A percentile compares a stretch with the other conserved stretches of the same genome.
phyloP scores from a whole-genome alignment of 2,329 filamentous ascomycete species.

The Cladophialophora chaetospira region DNA sequence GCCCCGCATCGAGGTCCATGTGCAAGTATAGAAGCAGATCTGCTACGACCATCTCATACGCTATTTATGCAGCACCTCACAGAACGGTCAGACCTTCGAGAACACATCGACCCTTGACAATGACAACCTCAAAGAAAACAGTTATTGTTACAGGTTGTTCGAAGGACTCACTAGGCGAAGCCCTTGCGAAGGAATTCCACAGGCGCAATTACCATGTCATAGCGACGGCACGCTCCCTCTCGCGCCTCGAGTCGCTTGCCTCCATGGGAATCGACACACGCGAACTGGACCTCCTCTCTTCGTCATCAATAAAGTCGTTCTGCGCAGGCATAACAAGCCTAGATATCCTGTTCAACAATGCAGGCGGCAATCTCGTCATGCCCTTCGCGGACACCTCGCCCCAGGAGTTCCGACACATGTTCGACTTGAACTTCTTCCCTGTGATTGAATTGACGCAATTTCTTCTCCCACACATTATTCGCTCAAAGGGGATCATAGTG shows the following conservation, averaged over 20 bases:
- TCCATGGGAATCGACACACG: neutral
- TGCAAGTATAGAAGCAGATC: no score
- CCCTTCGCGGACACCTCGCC: constrained; percentile 1
- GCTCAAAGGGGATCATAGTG: constrained; percentile 1
- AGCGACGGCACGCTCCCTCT: neutral
- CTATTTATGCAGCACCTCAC: no score
- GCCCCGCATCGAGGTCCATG: no score
- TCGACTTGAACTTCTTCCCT: neutral
- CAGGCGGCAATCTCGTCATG: constrained; percentile 12
- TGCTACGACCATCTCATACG: no score
- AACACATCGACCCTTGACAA: neutral
- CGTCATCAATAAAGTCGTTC: neutral
- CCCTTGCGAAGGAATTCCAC: neutral
- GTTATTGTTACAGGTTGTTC: neutral
- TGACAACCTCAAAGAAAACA: neutral
- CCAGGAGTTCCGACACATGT: neutral
- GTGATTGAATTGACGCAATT: neutral
- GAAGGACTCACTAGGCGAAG: neutral
- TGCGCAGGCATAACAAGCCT: neutral
- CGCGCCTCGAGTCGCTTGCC: neutral
- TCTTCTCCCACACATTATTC: neutral
- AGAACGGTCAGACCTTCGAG: no score
- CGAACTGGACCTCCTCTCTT: neutral
- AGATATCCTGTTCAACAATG: constrained; percentile 18
- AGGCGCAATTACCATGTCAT: neutral